Conservation (phyloP, 306 rosid species). For the Arachis hypogaea region DNA sequence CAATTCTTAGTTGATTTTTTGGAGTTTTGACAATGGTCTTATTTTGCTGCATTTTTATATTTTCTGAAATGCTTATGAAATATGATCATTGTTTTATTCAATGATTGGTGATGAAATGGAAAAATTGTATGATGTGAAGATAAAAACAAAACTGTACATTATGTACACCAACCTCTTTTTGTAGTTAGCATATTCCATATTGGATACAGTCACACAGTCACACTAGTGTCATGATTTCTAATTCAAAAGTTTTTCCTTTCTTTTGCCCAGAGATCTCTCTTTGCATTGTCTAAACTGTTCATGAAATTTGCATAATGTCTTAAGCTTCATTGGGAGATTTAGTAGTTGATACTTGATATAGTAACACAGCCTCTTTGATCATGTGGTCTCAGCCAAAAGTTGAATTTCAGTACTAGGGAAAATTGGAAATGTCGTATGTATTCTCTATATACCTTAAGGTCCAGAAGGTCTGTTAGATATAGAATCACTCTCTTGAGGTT, state of each 20-base stretch:
- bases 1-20: too few relatives aligned
- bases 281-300: slow-evolving; percentile 4
- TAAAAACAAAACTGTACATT: background rate
- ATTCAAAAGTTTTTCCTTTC: background rate
- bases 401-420: background rate
- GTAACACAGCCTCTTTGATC: background rate
- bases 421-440: background rate
- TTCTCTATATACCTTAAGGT: background rate
- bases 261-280: background rate
- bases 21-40: too few relatives aligned
- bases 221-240: slow-evolving; percentile 16
- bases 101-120: slow-evolving; percentile 4
- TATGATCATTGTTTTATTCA: background rate
- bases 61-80: background rate
- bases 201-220: background rate
- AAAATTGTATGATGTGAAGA: background rate
- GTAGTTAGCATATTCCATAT: slow-evolving; percentile 6
- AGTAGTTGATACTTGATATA: background rate
- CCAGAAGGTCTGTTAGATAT: background rate
- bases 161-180: background rate
- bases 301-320: background rate
- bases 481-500: background rate
- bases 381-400: background rate
- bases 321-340: background rate
- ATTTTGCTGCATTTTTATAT: background rate